These are phyloP conservation scores for Leishmania gerbilli DNA, from an alignment of 208 protist species.

Conservation along the genomic window DNA sequence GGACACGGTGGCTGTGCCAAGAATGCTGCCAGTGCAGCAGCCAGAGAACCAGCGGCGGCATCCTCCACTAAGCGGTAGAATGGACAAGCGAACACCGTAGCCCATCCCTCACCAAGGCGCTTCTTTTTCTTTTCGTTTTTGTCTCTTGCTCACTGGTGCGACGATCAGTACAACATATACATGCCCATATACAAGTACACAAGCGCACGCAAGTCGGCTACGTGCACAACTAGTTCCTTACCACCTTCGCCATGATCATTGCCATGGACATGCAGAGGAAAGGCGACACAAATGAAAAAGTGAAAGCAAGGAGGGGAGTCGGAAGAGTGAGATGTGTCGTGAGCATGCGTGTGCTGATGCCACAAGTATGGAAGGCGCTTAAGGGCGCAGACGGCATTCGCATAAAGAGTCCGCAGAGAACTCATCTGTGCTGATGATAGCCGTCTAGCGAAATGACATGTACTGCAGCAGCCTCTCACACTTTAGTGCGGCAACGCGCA, in stretches of 20 bases:
- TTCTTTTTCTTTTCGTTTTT: slow-evolving; percentile 6
- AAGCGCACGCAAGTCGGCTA: neutral
- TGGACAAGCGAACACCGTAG: neutral
- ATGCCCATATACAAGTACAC: neutral
- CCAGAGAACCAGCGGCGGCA: slow-evolving; percentile 21
- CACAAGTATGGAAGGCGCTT: neutral
- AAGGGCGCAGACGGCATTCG: neutral
- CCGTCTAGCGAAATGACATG: neutral
- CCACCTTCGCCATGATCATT: neutral
- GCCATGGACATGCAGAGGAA: neutral
- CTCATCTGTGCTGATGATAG: no score
- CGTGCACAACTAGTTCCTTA: neutral
- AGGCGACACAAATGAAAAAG: neutral
- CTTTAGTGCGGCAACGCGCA: neutral
- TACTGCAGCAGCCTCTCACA: no score
- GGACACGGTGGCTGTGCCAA: slow-evolving; percentile 52
- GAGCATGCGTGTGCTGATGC: neutral
- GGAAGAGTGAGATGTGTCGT: neutral
- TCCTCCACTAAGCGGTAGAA: neutral
- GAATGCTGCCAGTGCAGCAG: slow-evolving; percentile 31
- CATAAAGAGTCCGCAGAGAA: neutral
- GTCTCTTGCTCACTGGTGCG: neutral
- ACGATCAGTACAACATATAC: neutral
- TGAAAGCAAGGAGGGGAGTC: neutral
- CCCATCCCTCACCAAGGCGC: neutral